Evolutionary conservation across 2,329 filamentous ascomycete species (phyloP), one percentile per base, ranked within the genome.

Genomic region (Saccharata proteae): DNA sequence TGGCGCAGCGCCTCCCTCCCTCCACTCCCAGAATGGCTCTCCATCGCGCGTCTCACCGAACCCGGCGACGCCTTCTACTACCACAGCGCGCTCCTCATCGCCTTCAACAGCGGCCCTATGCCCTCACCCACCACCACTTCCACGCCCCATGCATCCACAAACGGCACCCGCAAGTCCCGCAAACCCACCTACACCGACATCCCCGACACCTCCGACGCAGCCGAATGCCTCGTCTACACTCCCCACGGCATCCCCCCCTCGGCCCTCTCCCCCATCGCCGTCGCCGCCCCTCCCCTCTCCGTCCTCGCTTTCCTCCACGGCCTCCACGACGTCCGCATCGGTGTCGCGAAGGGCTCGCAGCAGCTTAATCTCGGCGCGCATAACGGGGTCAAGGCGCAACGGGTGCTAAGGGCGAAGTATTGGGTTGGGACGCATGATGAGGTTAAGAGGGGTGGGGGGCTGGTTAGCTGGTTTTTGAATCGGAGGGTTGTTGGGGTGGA

Each of bases 341-440:
- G 55, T 1, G 45, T 49, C n/a, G n/a, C n/a, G n/a, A n/a, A n/a
- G 26, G 8, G 8, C 12, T 13, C 55, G 13, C 65, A 70, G 44
- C 73, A 77, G 47, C 54, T 77, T 19, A 80, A 79, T 38, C 62
- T 78, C 11, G 75, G 75, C 2, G 74, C 65, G 0, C 57, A 68
- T 36, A 79, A 78, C 43, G 75, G 70, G 0, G 50, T 77, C 11
- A 57, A 66, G 35, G 68, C 69, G 3, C 71, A 71, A 36, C 51
- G 60, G 11, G 50, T 64, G 4, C 50, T 70, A 17, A 55, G 60
- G 2, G 68, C 71, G 0, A 65, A 58, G 40, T 79, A 78, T 43
- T 80, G 74, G 75, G 52, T 79, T 12, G 65, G 64, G 0, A 79
- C 75, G 16, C 74, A 80, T 41, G 74, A 77, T 40, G 74, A 78